A percentile compares a stretch with the other conserved stretches of the same genome.
Conservation (phyloP, 2,329 filamentous ascomycete genomes). For the Paraphoma sp. region DNA sequence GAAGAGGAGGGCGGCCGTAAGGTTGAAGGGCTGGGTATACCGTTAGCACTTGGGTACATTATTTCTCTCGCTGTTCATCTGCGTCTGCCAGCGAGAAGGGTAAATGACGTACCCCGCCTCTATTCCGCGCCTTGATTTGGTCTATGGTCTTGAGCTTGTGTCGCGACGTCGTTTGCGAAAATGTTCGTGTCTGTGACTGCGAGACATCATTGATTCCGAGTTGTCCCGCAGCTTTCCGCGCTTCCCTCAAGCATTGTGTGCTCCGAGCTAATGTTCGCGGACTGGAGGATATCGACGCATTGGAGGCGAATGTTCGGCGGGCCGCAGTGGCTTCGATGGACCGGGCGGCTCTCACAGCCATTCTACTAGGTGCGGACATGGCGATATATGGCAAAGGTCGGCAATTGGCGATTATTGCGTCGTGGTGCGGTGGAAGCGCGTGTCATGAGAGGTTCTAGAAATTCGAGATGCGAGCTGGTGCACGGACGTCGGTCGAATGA, state of each 20-base stretch:
- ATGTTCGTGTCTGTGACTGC: slow-evolving; percentile 24
- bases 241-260: slow-evolving; percentile 20
- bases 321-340: slow-evolving; percentile 18
- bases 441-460: slow-evolving; percentile 18
- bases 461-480: slow-evolving; percentile 9
- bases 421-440: slow-evolving; percentile 8
- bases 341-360: slow-evolving; percentile 22
- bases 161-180: slow-evolving; percentile 37
- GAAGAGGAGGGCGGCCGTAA: slow-evolving; percentile 88
- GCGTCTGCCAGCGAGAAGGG: background rate
- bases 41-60: slow-evolving; percentile 13
- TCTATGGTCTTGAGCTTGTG: slow-evolving; percentile 45
- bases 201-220: background rate
- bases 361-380: slow-evolving; percentile 36
- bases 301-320: slow-evolving; percentile 35
- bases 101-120: slow-evolving; percentile 38
- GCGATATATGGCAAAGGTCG: background rate
- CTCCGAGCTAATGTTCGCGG: slow-evolving; percentile 14
- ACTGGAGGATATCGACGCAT: slow-evolving; percentile 17
- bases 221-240: slow-evolving; percentile 4
- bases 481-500: slow-evolving; percentile 1
- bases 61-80: background rate
- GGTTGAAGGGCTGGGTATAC: slow-evolving; percentile 80
- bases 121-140: slow-evolving; percentile 43
- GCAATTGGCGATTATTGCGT: background rate